phyloP scores from a whole-genome alignment of 495 filamentous ascomycete genomes.

The Massariosphaeria phaeospora region DNA sequence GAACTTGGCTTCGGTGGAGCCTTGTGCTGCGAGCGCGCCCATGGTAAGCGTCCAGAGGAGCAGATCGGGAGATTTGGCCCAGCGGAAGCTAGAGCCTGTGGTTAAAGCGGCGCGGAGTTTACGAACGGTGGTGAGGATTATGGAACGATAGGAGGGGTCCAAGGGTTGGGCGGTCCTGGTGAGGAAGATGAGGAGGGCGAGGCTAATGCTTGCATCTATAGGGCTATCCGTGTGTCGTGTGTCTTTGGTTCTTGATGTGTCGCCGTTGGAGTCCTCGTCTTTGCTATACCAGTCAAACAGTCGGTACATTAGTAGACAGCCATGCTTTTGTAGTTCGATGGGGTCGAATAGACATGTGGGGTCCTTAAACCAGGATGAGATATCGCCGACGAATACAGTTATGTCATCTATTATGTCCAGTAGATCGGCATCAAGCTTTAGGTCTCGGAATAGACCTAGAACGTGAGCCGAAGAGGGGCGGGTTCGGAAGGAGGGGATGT shows the following conservation, averaged over 20 bases:
- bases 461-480: slow-evolving; percentile 15
- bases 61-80: slow-evolving; percentile 21
- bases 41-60: slow-evolving; percentile 29
- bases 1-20: slow-evolving; percentile 17
- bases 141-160: slow-evolving; percentile 5
- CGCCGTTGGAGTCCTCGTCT: background rate
- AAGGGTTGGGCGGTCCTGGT: slow-evolving; percentile 9
- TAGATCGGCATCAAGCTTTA: slow-evolving; percentile 21
- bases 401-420: slow-evolving; percentile 17
- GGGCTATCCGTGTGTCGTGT: slow-evolving; percentile 7
- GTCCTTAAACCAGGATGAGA: slow-evolving; percentile 23
- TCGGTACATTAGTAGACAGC: slow-evolving; percentile 18
- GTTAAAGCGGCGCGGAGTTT: slow-evolving; percentile 15
- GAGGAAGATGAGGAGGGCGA: slow-evolving; percentile 22
- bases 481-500: slow-evolving; percentile 17
- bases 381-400: slow-evolving; percentile 16
- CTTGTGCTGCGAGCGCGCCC: slow-evolving; percentile 24
- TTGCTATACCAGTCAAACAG: slow-evolving; percentile 27
- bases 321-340: slow-evolving; percentile 31
- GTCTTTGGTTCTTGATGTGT: too few species aligned
- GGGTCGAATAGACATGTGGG: slow-evolving; percentile 26
- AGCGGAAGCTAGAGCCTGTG: slow-evolving; percentile 12
- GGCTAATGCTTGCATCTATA: slow-evolving; percentile 28
- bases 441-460: slow-evolving; percentile 15
- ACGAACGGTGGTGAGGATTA: slow-evolving; percentile 15